Base-by-base conservation (phyloP, 2,329 filamentous ascomycete genomes). In the Arthrobotrys musiformis region DNA sequence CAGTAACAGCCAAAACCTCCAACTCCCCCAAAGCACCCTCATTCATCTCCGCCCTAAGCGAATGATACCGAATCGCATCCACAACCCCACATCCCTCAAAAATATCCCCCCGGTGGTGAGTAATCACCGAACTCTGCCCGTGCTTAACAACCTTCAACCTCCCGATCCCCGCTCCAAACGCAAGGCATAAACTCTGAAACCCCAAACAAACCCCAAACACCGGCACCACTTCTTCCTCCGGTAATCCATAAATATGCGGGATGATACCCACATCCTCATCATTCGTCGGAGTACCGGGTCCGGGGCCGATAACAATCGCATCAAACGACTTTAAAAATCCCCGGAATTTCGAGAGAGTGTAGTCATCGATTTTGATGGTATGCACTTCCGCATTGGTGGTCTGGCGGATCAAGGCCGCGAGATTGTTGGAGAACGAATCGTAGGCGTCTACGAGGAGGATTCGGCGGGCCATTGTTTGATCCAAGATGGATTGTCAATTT, bases 351-450 rank as follows among this genome's bases (percentile, higher is more conserved):
- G 84, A 79, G 82, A 88, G 85, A 54, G 88, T 85, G 64, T 87
- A 85, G n/a, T 86, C 86, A 81, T 93, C 92, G 80, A 96, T 93
- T 79, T 88, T 89, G 74, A 97, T 86, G 48, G 92, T 88, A 52
- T 88, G 88, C 35, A 97, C 90, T 15, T 90, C 86, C 19, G 88
- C 91, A 74, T 87, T 85, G 7, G 97, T 86, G 2, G 89, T 86
- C 2, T 90, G 89, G 80, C 91, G 88, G 54, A 98, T 87, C 35
- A 97, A 88, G 4, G 92, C 90, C 64, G 96, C 90, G 81, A 98
- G 95, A 85, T 97, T 98, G 85, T 97, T 94, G 68, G 93, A 93
- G 84, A 97, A 99, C 46, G 94, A 97, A 85, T 99, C 95, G 84
- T 97, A 97, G 78, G 94, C 94, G 83, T 98, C 95, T 80, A 99